Percentiles rank a stretch among this genome's conserved stretches.
Conservation (phyloP, 2,329 filamentous ascomycete species). For the Westerdykella ornata region DNA sequence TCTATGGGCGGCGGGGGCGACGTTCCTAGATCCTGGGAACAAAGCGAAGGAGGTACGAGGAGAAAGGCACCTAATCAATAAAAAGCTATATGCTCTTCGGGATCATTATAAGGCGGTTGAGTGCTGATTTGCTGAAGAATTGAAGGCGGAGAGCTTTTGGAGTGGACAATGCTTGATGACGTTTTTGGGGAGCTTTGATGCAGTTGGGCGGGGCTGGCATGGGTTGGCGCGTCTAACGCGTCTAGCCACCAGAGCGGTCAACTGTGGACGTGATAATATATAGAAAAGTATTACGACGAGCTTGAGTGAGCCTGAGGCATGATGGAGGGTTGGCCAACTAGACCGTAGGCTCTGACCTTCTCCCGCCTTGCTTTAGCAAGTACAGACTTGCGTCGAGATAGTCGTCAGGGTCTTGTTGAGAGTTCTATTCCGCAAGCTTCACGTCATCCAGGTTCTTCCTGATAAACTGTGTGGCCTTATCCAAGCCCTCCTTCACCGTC, state of each 20-base stretch:
- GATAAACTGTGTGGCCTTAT: conserved; percentile 50
- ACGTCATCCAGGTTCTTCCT: conserved; percentile 51
- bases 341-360: no score
- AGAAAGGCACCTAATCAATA: neutral
- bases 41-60: neutral
- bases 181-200: neutral
- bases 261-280: neutral
- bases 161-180: neutral
- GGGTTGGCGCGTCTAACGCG: neutral
- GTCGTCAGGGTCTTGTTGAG: no score
- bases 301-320: no score
- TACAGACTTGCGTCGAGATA: no score
- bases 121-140: neutral
- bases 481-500: conserved; percentile 60
- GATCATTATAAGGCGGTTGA: neutral
- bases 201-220: neutral
- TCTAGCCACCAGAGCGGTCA: neutral
- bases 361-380: no score
- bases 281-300: neutral
- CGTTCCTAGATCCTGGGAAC: neutral
- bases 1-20: neutral
- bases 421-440: conserved; percentile 28
- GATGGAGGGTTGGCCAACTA: no score
- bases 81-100: neutral
- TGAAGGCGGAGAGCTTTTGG: neutral